Conservation (phyloP, 306 rosid species). For the Vicia villosa region DNA sequence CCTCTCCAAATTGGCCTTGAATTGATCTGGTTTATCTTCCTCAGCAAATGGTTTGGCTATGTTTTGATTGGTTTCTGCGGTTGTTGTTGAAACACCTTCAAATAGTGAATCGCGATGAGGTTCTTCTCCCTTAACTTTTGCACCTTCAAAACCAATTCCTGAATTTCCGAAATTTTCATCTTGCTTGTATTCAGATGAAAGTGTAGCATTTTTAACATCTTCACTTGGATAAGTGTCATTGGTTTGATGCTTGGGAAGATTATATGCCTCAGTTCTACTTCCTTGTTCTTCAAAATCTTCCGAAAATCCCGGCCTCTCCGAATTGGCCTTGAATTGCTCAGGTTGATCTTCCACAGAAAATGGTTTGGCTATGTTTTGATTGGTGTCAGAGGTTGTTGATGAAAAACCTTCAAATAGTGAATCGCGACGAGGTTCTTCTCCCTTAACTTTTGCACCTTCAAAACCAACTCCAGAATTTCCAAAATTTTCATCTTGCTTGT, state of each 20-base stretch:
- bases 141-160: too few species aligned
- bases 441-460: conserved; percentile 29
- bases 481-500: conserved; percentile 23
- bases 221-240: background rate
- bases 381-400: conserved; percentile 7
- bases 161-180: too few species aligned
- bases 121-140: too few species aligned
- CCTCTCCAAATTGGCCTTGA: too few species aligned
- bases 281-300: background rate
- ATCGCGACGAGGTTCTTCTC: background rate
- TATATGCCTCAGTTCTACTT: background rate
- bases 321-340: conserved; percentile 29
- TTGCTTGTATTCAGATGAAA: too few species aligned
- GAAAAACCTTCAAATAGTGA: conserved; percentile 38
- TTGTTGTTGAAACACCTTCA: too few species aligned
- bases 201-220: too few species aligned
- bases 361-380: conserved; percentile 14
- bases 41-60: too few species aligned
- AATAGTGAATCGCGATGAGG: too few species aligned
- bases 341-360: conserved; percentile 22
- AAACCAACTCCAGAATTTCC: conserved; percentile 20
- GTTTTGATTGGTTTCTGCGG: too few species aligned
- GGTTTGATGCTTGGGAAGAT: too few species aligned
- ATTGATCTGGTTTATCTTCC: too few species aligned
- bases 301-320: conserved; percentile 37